Evolutionary conservation across 345 rosid genomes (phyloP), one percentile per base, ranked within the genome.

Genomic region (Kernera saxatilis): DNA sequence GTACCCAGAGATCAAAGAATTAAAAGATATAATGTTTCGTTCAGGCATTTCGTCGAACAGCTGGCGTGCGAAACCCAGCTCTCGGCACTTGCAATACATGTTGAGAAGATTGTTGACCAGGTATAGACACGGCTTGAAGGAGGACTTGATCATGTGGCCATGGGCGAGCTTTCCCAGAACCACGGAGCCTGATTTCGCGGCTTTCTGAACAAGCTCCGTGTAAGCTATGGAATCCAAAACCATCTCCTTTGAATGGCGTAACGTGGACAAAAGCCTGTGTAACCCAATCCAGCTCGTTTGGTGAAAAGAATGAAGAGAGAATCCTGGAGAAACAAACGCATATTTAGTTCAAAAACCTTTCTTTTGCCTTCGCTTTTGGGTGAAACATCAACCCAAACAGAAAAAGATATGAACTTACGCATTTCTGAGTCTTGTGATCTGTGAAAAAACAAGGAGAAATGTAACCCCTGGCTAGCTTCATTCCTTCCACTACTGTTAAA

Each of bases 401-500:
- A 50, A 0, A 52, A 30, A 61, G 65, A 62, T 71, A 49, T 55
- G 53, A 23, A 75, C 96, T 87, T 83, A 86, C 96, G 52, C 98
- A 92, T 83, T 85, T 92, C 79, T 83, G 93, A 55, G 90, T 85
- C 88, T 85, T 92, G 74, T 79, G 77, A 74, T 89, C 93, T 13
- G 93, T 92, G 37, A 89, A 65, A 76, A 92, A 92, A 74, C 86
- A 89, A 5, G 96, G 93, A 72, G 98, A 89, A 64, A 92, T 84
- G 81, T 82, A 92, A 62, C 98, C 96, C 82, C 98, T 86, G 56
- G 84, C 87, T 32, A 92, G 90, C 86, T 87, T 89, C 96, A 92
- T 87, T 84, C 98, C 98, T 80, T 89, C 93, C 69, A 87, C 96
- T 73, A 89, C 90, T 75, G n/a, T n/a, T n/a, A n/a, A n/a, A n/a